phyloP scores from a whole-genome alignment of 148 eudicot genomes.

The Camellia lanceoleosa region DNA sequence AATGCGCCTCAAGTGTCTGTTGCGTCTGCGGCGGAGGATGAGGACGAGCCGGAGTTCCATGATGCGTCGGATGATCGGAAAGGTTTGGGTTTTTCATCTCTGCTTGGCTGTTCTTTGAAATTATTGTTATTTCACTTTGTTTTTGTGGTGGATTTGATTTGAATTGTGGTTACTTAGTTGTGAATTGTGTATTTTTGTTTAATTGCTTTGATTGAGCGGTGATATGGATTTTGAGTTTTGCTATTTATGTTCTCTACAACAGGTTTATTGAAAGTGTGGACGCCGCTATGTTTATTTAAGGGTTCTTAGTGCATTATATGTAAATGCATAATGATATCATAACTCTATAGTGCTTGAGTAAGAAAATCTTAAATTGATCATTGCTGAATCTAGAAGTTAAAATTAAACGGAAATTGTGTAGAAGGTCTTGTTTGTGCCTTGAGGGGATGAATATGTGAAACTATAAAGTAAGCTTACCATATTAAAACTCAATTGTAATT shows the following conservation, averaged over 20 bases:
- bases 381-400: background rate
- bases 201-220: too few relatives aligned
- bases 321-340: background rate
- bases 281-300: too few relatives aligned
- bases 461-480: too few relatives aligned
- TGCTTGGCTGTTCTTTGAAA: background rate
- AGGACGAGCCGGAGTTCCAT: too few relatives aligned
- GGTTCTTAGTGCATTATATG: background rate
- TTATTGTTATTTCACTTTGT: background rate
- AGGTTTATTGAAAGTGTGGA: background rate
- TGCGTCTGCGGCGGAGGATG: too few relatives aligned
- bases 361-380: background rate
- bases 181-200: too few relatives aligned
- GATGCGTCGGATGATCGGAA: conserved; percentile 10
- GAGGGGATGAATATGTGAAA: too few relatives aligned
- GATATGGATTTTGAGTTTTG: background rate
- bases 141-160: background rate
- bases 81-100: conserved; percentile 33
- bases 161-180: background rate
- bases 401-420: too few relatives aligned
- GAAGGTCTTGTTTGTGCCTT: too few relatives aligned
- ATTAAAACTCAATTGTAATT: too few relatives aligned
- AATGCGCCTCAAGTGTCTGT: too few relatives aligned
- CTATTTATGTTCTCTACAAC: background rate
- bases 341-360: background rate